These are phyloP conservation scores for Solanum aculeatissimum DNA, from an alignment of 305 asterid species.

Conservation along the genomic window DNA sequence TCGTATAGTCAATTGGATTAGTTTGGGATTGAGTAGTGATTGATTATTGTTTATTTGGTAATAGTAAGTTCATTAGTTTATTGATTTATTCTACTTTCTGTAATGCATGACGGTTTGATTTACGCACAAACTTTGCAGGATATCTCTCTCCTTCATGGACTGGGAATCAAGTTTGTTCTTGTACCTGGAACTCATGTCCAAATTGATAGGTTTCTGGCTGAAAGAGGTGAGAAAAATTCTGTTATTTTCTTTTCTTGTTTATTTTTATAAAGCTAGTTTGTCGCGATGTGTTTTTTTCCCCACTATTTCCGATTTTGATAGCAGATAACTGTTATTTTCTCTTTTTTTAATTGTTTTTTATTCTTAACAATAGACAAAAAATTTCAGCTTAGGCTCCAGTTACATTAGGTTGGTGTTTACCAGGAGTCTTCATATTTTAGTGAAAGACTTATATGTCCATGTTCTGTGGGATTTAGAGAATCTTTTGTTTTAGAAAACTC, in stretches of 20 bases:
- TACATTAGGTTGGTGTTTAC: not conserved
- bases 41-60: not conserved
- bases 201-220: constrained; percentile 67
- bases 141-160: constrained; percentile 82
- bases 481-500: not conserved
- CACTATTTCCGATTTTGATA: not conserved
- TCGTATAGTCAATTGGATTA: not conserved
- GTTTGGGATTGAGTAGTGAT: not conserved
- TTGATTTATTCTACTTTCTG: not conserved
- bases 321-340: not conserved
- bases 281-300: not conserved
- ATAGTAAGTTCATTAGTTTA: not conserved
- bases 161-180: constrained; percentile 91
- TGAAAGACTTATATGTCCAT: not conserved
- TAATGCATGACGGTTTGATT: not conserved
- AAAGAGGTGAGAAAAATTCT: constrained; percentile 38
- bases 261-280: not conserved
- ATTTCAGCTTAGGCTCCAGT: not conserved
- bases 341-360: not conserved
- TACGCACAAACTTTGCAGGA: constrained; percentile 30
- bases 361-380: not conserved
- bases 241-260: not conserved
- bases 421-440: not conserved
- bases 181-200: constrained; percentile 94
- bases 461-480: not conserved